A percentile compares a stretch with the other conserved stretches of the same genome.
These are phyloP conservation scores for Tausonia pullulans DNA, from an alignment of 1,284 basidiomycete species.

Conservation along the genomic window DNA sequence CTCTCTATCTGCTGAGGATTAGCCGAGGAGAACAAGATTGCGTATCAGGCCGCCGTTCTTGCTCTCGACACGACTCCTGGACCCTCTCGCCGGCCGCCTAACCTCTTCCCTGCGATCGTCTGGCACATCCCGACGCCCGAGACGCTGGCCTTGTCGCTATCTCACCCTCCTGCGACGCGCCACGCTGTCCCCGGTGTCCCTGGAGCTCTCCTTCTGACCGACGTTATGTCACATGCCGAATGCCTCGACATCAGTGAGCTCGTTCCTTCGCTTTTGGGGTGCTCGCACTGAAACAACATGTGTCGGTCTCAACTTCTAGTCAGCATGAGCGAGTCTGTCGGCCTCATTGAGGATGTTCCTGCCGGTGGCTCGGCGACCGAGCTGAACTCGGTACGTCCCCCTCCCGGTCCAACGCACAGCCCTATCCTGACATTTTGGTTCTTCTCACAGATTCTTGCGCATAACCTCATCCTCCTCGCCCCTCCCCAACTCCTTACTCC, in stretches of 20 bases:
- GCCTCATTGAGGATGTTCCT: conserved; percentile 44
- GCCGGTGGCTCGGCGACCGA: conserved; percentile 38
- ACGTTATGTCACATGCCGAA: conserved; percentile 41
- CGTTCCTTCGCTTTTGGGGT: too few relatives aligned
- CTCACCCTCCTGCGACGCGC: conserved; percentile 28
- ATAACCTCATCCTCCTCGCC: conserved; percentile 48
- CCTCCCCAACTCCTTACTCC: conserved; percentile 38
- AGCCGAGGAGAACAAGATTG: neutral
- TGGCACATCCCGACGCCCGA: conserved; percentile 33
- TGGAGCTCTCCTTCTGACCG: conserved; percentile 41
- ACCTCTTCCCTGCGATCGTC: conserved; percentile 42
- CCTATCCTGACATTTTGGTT: conserved; percentile 24
- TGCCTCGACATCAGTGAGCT: conserved; percentile 28
- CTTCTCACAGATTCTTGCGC: conserved; percentile 33
- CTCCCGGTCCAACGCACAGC: neutral
- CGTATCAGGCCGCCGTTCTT: neutral
- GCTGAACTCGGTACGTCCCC: conserved; percentile 35
- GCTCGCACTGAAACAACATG: too few relatives aligned
- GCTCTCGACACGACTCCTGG: conserved; percentile 32
- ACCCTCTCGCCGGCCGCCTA: conserved; percentile 40
- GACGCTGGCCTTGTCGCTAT: conserved; percentile 36
- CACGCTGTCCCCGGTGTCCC: conserved; percentile 38
- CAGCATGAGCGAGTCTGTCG: conserved; percentile 38
- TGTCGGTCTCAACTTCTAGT: conserved; percentile 30
- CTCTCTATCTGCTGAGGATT: too few relatives aligned